phyloP scores from a whole-genome alignment of 768 basidiomycete genomes.

The Macrolepiota dolichaula region DNA sequence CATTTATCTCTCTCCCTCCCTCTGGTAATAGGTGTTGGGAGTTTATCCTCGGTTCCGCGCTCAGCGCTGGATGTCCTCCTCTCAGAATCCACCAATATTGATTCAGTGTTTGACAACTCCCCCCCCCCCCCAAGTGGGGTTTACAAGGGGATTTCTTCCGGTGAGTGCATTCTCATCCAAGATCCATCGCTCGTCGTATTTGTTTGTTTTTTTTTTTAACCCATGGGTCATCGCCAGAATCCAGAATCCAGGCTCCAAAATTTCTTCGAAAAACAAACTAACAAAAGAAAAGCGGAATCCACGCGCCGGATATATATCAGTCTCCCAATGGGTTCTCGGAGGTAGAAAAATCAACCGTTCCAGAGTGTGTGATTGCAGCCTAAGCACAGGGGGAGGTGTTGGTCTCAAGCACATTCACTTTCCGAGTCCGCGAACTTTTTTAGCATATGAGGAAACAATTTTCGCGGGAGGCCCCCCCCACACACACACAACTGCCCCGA shows the following conservation, averaged over 20 bases:
- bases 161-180: background rate
- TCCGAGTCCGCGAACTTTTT: background rate
- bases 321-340: background rate
- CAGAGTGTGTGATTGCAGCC: background rate
- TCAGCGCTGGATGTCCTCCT: background rate
- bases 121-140: background rate
- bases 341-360: background rate
- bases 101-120: background rate
- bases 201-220: no score
- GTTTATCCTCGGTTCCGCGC: slow-evolving; percentile 2
- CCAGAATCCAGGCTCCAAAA: background rate
- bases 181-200: background rate
- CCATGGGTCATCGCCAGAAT: background rate
- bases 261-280: background rate
- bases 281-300: background rate
- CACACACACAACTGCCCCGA: background rate
- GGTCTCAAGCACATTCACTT: background rate
- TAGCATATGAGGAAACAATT: background rate
- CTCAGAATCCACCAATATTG: background rate
- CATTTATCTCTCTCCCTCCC: no score
- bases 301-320: background rate
- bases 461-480: background rate
- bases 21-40: background rate
- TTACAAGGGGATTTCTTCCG: background rate
- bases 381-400: background rate